These are phyloP conservation scores for Stephania yunnanensis DNA, from an alignment of 164 flowering plant species.

Conservation along the genomic window DNA sequence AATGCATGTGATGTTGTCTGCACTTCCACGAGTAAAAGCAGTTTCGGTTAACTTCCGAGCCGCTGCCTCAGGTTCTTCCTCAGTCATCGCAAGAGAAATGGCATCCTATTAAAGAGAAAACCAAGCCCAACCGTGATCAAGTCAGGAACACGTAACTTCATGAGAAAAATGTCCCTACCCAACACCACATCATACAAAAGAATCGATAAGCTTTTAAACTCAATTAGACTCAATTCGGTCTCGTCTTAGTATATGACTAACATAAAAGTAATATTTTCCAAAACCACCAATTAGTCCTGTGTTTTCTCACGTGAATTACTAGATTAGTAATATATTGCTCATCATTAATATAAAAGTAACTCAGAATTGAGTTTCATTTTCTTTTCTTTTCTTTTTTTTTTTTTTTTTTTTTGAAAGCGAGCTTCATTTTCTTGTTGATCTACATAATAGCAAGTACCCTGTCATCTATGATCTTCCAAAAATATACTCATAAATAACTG, in stretches of 20 bases:
- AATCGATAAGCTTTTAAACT: neutral
- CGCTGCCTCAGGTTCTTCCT: constrained; percentile 80
- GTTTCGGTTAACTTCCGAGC: constrained; percentile 81
- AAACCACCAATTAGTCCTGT: neutral
- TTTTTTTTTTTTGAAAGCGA: neutral
- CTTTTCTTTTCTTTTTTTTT: too few species aligned
- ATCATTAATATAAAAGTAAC: neutral
- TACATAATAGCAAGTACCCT: neutral
- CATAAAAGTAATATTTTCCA: neutral
- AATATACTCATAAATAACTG: neutral
- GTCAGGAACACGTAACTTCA: neutral
- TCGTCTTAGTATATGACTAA: neutral
- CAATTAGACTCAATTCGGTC: too few species aligned
- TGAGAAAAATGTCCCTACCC: neutral
- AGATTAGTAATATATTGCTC: neutral
- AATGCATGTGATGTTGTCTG: constrained; percentile 95
- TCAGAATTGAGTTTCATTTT: neutral
- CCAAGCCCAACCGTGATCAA: neutral
- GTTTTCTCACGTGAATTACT: neutral
- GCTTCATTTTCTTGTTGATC: neutral
- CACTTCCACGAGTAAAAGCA: constrained; percentile 87
- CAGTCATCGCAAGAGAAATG: constrained; percentile 60
- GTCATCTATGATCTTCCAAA: neutral
- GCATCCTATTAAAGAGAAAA: constrained; percentile 59
- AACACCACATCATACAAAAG: neutral